Conservation (phyloP, 495 filamentous ascomycete species). For the Aspergillus conjunctus region DNA sequence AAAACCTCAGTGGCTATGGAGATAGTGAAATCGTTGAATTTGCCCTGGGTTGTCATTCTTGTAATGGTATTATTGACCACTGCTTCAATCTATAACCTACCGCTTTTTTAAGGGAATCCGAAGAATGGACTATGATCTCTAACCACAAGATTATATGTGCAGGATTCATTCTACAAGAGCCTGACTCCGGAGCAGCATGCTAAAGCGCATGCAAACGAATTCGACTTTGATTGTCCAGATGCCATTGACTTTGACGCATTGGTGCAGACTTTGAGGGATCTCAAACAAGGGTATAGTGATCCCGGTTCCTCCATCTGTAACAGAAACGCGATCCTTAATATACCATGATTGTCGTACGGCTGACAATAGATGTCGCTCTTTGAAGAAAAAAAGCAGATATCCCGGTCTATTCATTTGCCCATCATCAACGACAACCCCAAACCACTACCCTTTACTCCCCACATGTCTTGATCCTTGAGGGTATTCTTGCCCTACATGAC, state of each 20-base stretch:
- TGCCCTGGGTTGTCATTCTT: conserved; percentile 97
- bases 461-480: conserved; percentile 92
- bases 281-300: conserved; percentile 83
- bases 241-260: conserved; percentile 94
- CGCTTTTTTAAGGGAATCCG: background rate
- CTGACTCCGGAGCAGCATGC: conserved; percentile 71
- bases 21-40: conserved; percentile 83
- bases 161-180: conserved; percentile 97
- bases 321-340: background rate
- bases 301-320: background rate
- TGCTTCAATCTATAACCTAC: conserved; percentile 10
- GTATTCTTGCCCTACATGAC: conserved; percentile 93
- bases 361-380: conserved; percentile 7
- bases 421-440: conserved; percentile 76
- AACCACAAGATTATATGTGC: conserved; percentile 22
- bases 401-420: conserved; percentile 91
- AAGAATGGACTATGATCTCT: conserved; percentile 23
- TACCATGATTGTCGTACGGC: background rate
- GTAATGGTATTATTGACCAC: conserved; percentile 70
- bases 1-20: conserved; percentile 95
- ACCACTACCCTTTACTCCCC: conserved; percentile 93
- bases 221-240: conserved; percentile 92
- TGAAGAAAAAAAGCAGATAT: conserved; percentile 87
- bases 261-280: conserved; percentile 74
- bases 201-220: conserved; percentile 83